Evolutionary conservation across 495 filamentous ascomycete genomes (phyloP), one percentile per base, ranked within the genome.

Genomic region (Chaetomidium leptoderma): DNA sequence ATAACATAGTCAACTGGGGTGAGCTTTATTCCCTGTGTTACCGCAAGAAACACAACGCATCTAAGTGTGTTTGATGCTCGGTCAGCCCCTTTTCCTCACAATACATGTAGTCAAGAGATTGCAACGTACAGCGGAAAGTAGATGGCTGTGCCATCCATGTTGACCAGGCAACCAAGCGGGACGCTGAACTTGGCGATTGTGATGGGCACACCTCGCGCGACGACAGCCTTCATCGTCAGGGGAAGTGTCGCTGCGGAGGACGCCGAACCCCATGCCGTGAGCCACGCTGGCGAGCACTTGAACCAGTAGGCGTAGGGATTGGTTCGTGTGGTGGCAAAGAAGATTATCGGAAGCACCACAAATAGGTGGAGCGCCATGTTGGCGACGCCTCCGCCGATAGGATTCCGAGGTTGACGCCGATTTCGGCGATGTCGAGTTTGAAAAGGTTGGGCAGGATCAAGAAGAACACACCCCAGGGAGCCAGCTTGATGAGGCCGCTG

Each of bases 391-490:
- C 57, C 65, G 4, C 58, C 69, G 24, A 71, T 70, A 71, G 60
- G 13, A 71, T 57, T 17, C 67, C 69, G 21, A 71, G 45, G 61
- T 71, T 71, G 17, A 44, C 9, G 30, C 67, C 69, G 44, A 71
- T 65, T 1, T 64, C 64, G 10, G 14, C 45, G 27, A 71, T 64
- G 29, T 66, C 29, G 53, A 71, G 69, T 10, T n/a, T 53, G 49
- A 71, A 63, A 13, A 71, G 63, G 58, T 71, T 71, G 37, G 69
- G 59, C 26, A 71, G 26, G 44, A 71, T 69, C 21, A 71, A 58
- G 63, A 70, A 71, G 61, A 71, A 71, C 30, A 71, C 69, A 32
- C 69, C 69, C 39, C 68, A 63, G 13, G 69, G 69, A 5, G 69
- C 69, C 7, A 64, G n/a, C 55, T 70, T 64, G 67, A 71, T 70